Evolutionary conservation across 140 eudicot species (phyloP), one percentile per base, ranked within the genome.

Genomic region (Erigeron philadelphicus): DNA sequence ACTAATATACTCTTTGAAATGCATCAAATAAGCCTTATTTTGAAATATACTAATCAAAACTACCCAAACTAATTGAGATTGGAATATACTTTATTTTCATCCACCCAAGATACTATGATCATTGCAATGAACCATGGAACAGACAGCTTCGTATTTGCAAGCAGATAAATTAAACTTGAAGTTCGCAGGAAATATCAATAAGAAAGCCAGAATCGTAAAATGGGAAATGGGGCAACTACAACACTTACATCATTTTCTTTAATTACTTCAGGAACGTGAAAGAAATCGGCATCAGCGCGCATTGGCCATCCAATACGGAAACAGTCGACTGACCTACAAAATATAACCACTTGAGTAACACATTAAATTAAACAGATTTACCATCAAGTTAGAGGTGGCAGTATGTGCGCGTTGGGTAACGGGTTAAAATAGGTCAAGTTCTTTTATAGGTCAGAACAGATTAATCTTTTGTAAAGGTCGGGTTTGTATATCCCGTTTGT

Each of bases 251-350:
- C 82, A 31, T 64, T 42, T 44, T 79, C 75, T 43, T 72, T 77
- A 45, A 21, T 50, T 45, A 75, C 80, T 11, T 35, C 43, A 61
- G 91, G 87, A 44, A 78, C 75, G 53, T 78, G 77, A 84, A 91
- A 91, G 89, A 91, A 91, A 81, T 88, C 95, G 53, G 96, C 92
- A 83, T 91, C 97, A 31, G 83, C 83, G 67, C 97, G 97, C 97
- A 91, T 91, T 21, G 97, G 97, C 97, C 97, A 91, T 18, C 97
- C 90, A 31, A 91, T 70, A 46, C 90, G 86, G 71, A 91, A 91
- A 74, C 97, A 91, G 73, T 88, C 89, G 50, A 79, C 82, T 25
- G 97, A 91, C 97, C 97, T 91, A 73, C 85, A 84, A 77, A 42
- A 69, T 61, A 68, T 47, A 48, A 59, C 52, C 59, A 75, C 67